Conservation (phyloP, 2,329 filamentous ascomycete species). For the Lasiodiplodia gonubiensis region DNA sequence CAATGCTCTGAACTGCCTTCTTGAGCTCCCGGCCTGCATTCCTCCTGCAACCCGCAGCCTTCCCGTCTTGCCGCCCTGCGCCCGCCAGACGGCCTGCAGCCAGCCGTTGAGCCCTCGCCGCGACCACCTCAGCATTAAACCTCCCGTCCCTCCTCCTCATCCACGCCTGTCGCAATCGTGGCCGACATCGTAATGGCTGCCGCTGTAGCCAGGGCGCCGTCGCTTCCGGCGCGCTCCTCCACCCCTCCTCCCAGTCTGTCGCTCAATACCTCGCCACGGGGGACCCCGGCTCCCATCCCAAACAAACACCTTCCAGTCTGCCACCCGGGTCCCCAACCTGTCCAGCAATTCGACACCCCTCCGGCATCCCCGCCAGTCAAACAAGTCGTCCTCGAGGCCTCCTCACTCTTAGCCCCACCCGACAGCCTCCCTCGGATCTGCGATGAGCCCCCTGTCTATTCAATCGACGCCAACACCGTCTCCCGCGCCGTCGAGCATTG, state of each 20-base stretch:
- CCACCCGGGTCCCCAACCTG: constrained; percentile 72
- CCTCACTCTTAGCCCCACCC: constrained; percentile 78
- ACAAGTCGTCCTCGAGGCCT: constrained; percentile 61
- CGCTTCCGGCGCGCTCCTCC: constrained; percentile 44
- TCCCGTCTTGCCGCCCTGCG: not conserved
- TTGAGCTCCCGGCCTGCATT: constrained; percentile 4
- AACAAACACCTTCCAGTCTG: constrained; percentile 93
- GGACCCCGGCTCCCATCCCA: constrained; percentile 68
- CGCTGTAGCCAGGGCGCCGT: constrained; percentile 47
- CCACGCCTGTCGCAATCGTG: not conserved
- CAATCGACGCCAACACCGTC: constrained; percentile 72
- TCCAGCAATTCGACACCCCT: constrained; percentile 52
- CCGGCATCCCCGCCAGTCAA: constrained; percentile 66
- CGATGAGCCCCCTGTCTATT: constrained; percentile 71
- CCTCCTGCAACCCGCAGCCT: constrained; percentile 1
- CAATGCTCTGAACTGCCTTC: constrained; percentile 4
- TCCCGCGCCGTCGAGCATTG: constrained; percentile 76
- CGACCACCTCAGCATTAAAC: not conserved
- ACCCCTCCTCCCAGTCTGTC: constrained; percentile 61
- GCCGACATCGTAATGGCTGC: constrained; percentile 47
- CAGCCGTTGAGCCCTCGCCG: constrained; percentile 20
- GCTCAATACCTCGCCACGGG: constrained; percentile 62
- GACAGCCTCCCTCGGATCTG: constrained; percentile 46
- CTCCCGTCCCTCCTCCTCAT: not conserved
- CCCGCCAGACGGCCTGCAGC: constrained; percentile 22